phyloP scores from a whole-genome alignment of 371 early-diverging fungal genomes.

The Cokeromyces recurvatus region DNA sequence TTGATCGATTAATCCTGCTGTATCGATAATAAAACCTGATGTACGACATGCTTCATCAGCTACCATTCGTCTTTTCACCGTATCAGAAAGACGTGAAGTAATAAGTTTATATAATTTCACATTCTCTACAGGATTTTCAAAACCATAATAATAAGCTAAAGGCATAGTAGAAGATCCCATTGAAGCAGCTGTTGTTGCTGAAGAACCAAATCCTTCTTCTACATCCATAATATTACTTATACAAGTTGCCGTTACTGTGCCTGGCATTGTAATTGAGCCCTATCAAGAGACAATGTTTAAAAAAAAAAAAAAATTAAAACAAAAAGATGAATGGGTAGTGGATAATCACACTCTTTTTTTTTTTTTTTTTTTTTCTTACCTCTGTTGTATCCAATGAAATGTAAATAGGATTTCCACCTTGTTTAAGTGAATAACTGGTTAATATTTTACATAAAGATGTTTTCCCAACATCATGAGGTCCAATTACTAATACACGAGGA shows the following conservation, averaged over 20 bases:
- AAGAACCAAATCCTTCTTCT: slow-evolving; percentile 83
- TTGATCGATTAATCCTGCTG: slow-evolving; percentile 60
- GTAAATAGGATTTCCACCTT: slow-evolving; percentile 73
- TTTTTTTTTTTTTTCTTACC: no score
- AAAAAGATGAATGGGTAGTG: no score
- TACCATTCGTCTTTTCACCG: slow-evolving; percentile 62
- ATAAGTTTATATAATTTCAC: slow-evolving; percentile 68
- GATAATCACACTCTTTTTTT: no score
- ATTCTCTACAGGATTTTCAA: slow-evolving; percentile 72
- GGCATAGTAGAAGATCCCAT: slow-evolving; percentile 73
- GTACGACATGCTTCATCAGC: slow-evolving; percentile 61
- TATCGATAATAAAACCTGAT: slow-evolving; percentile 68
- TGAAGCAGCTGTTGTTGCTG: slow-evolving; percentile 65
- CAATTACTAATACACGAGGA: slow-evolving; percentile 82
- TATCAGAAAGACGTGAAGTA: slow-evolving; percentile 55
- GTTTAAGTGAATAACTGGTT: slow-evolving; percentile 78
- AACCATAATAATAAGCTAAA: slow-evolving; percentile 90
- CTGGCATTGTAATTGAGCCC: slow-evolving; percentile 85
- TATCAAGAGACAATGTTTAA: no score
- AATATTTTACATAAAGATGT: slow-evolving; percentile 80
- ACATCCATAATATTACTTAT: slow-evolving; percentile 74
- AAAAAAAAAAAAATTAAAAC: no score
- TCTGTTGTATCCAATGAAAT: slow-evolving; percentile 83
- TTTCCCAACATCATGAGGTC: slow-evolving; percentile 91
- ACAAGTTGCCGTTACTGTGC: slow-evolving; percentile 76